A percentile compares a stretch with the other conserved stretches of the same genome.
phyloP scores from a whole-genome alignment of 2,329 filamentous ascomycete genomes.

The Cryoendolithus antarcticus region DNA sequence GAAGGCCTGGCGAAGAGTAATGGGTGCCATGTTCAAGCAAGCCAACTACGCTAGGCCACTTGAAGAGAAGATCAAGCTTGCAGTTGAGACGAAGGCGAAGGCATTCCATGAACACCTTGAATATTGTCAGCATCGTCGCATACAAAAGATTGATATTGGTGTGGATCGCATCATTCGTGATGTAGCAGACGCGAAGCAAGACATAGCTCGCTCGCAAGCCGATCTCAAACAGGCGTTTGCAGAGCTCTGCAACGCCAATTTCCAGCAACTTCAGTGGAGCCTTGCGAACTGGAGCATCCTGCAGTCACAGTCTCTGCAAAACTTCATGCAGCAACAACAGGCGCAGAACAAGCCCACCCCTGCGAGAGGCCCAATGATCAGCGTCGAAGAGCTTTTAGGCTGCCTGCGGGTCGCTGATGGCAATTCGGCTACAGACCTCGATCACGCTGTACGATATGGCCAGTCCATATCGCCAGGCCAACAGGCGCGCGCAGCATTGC shows the following conservation, averaged over 20 bases:
- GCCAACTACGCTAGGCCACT: background rate
- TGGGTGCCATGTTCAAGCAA: constrained; percentile 1
- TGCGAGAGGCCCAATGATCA: background rate
- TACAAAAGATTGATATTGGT: constrained; percentile 1
- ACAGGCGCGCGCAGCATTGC: background rate
- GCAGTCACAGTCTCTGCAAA: too few species aligned
- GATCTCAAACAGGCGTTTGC: too few species aligned
- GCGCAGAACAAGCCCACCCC: too few species aligned
- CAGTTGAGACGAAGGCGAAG: constrained; percentile 1
- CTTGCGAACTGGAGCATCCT: too few species aligned
- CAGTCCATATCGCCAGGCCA: background rate
- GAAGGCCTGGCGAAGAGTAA: background rate
- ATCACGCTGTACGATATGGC: background rate
- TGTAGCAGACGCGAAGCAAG: background rate
- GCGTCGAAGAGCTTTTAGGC: background rate
- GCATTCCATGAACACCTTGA: background rate
- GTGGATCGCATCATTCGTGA: background rate
- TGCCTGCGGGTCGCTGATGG: background rate
- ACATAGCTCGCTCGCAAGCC: background rate
- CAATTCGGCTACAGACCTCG: background rate
- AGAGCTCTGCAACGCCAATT: too few species aligned
- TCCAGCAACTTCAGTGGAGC: too few species aligned
- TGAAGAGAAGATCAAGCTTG: constrained; percentile 1
- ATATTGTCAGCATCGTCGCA: constrained; percentile 1
- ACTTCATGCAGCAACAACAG: too few species aligned